phyloP scores from a whole-genome alignment of 2,329 filamentous ascomycete genomes.

The Ophiobolus disseminans region DNA sequence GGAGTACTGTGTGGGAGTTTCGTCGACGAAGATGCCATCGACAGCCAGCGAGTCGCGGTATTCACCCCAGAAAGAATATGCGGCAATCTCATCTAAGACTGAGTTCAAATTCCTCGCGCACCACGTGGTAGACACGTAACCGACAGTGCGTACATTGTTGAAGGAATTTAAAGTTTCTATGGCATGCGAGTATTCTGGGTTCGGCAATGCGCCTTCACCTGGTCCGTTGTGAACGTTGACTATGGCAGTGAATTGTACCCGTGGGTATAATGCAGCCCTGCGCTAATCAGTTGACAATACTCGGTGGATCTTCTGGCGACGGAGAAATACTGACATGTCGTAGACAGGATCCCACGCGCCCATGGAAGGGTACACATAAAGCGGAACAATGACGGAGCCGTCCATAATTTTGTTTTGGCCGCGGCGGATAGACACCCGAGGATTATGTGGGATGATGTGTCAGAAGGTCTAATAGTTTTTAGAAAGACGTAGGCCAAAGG shows the following conservation, averaged over 20 bases:
- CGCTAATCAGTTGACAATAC: conserved; percentile 15
- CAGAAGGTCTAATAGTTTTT: background rate
- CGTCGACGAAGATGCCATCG: conserved; percentile 59
- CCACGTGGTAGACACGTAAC: conserved; percentile 61
- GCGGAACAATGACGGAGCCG: conserved; percentile 54
- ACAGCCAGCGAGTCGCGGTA: conserved; percentile 50
- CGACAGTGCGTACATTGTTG: conserved; percentile 58
- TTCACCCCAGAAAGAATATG: conserved; percentile 55
- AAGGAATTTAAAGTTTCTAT: conserved; percentile 51
- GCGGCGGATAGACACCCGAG: conserved; percentile 12
- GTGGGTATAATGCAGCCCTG: conserved; percentile 42
- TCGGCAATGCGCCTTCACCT: conserved; percentile 52
- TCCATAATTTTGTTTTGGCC: conserved; percentile 20
- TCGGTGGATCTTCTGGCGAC: background rate
- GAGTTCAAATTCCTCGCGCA: conserved; percentile 32
- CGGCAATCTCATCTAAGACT: conserved; percentile 51
- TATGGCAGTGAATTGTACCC: conserved; percentile 58
- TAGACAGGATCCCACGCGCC: conserved; percentile 57
- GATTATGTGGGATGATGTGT: conserved; percentile 3
- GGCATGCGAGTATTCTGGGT: conserved; percentile 53
- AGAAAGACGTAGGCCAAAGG: background rate
- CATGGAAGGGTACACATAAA: conserved; percentile 58
- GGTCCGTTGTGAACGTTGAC: conserved; percentile 59
- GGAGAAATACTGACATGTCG: conserved; percentile 44
- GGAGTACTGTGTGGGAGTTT: conserved; percentile 48